Conservation (phyloP, 495 filamentous ascomycete species). For the Elasticomyces elasticus region DNA sequence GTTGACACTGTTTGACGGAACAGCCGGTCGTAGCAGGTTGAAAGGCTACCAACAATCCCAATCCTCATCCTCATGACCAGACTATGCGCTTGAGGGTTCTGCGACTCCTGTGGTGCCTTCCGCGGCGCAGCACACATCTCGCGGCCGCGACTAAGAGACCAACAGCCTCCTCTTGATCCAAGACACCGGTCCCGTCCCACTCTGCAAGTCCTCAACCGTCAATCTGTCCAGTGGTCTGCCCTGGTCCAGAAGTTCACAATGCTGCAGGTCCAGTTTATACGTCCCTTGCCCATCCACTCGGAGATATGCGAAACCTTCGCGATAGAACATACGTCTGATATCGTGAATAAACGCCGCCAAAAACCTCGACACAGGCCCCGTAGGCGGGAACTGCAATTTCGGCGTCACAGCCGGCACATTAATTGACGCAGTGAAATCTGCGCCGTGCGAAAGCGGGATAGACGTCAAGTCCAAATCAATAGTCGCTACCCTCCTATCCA, state of each 20-base stretch:
- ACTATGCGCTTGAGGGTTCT: too few species aligned
- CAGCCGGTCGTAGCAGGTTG: too few species aligned
- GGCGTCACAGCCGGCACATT: background rate
- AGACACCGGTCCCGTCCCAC: background rate
- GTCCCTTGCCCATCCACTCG: background rate
- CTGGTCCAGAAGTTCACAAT: conserved; percentile 8
- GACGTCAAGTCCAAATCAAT: background rate
- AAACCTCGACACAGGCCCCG: background rate
- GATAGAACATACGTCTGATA: conserved; percentile 9
- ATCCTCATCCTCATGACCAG: too few species aligned
- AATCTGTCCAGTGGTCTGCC: background rate
- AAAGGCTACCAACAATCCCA: too few species aligned
- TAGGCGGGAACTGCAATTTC: background rate
- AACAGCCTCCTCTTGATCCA: conserved; percentile 1
- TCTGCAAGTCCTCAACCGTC: background rate
- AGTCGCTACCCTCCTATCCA: conserved; percentile 3
- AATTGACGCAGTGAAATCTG: background rate
- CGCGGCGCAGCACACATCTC: too few species aligned
- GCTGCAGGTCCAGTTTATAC: conserved; percentile 17
- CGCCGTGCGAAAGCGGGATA: background rate
- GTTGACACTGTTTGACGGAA: too few species aligned
- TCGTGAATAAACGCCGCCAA: background rate
- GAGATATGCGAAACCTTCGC: conserved; percentile 11
- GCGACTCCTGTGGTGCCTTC: too few species aligned
- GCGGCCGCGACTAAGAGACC: too few species aligned